Conservation (phyloP, 148 eudicot species). For the Chenopodium quinoa region DNA sequence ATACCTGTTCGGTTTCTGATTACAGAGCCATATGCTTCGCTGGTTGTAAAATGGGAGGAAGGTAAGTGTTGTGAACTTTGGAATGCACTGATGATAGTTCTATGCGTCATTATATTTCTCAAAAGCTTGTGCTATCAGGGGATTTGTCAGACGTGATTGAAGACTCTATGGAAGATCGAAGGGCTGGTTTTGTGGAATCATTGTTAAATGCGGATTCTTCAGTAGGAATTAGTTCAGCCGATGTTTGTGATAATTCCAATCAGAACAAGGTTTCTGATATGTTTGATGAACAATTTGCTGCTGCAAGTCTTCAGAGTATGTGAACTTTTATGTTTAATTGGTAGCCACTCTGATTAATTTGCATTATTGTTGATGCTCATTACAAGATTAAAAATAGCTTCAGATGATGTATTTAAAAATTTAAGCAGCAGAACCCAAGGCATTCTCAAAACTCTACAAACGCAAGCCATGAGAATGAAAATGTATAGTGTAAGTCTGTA, state of each 20-base stretch:
- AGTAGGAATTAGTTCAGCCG: slow-evolving; percentile 29
- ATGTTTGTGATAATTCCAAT: slow-evolving; percentile 27
- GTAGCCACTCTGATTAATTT: neutral
- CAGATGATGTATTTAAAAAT: neutral
- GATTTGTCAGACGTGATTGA: slow-evolving; percentile 44
- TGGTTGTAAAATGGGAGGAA: slow-evolving; percentile 73
- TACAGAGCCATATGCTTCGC: slow-evolving; percentile 71
- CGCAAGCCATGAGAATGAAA: neutral
- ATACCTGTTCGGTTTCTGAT: slow-evolving; percentile 73
- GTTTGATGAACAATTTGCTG: slow-evolving; percentile 23
- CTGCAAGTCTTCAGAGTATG: slow-evolving; percentile 54
- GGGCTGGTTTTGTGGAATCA: slow-evolving; percentile 73
- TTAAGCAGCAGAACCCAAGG: slow-evolving; percentile 1
- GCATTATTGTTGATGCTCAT: neutral
- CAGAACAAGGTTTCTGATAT: slow-evolving; percentile 33
- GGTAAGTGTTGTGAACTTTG: slow-evolving; percentile 40
- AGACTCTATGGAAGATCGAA: slow-evolving; percentile 57
- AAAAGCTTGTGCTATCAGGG: slow-evolving; percentile 40
- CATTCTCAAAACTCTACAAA: neutral
- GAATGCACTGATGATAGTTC: slow-evolving; percentile 1
- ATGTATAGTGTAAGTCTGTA: neutral
- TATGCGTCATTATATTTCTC: slow-evolving; percentile 3
- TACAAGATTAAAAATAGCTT: neutral
- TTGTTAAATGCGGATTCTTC: slow-evolving; percentile 43
- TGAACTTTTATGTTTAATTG: neutral